Evolutionary conservation across 2,329 filamentous ascomycete genomes (phyloP), one percentile per base, ranked within the genome.

Genomic region (Dothistroma septosporum): DNA sequence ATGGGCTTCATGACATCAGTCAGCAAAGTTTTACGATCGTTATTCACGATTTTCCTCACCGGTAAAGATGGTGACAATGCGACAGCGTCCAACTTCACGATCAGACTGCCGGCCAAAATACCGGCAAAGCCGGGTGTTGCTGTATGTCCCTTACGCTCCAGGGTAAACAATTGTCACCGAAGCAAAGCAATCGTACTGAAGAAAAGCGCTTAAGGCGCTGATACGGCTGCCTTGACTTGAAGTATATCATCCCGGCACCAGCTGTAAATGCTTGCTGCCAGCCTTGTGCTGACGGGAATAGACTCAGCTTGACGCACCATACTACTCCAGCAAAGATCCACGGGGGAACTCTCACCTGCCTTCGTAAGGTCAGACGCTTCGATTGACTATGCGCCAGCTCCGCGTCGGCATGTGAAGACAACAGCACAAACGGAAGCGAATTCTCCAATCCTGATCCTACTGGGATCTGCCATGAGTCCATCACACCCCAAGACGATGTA

Each of bases 61-160:
- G 53, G 59, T 4, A 61, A 37, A 1, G 59, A 57, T 11, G 47
- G 44, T 14, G 53, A 47, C 1, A 61, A 48, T 21, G 59, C 53
- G 33, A 53, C 54, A 5, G 59, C 53, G 32, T 61, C 59, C 22
- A 61, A 19, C 9, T 54, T 32, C 21, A 53, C 59, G 35, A 61
- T 46, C 28, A 61, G 46, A 41, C 22, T 53, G 24, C 41, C 53
- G 33, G 37, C 46, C 6, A 57, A 37, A n/a, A 57, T 31, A 47
- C 59, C 59, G 14, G 59, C 47, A 32, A 61, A 61, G 47, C 59
- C 54, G 35, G 19, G 37, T 44, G 37, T 44, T 3, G 37, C 37
- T n/a, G 37, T 14, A 44, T 44, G 12, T 16, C 37, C 37, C n/a
- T 16, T 44, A 3, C 10, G 7, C 12, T n/a, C 37, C 37, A 44